phyloP scores from a whole-genome alignment of 768 basidiomycete genomes.

The Omphalotus guepiniiformis region DNA sequence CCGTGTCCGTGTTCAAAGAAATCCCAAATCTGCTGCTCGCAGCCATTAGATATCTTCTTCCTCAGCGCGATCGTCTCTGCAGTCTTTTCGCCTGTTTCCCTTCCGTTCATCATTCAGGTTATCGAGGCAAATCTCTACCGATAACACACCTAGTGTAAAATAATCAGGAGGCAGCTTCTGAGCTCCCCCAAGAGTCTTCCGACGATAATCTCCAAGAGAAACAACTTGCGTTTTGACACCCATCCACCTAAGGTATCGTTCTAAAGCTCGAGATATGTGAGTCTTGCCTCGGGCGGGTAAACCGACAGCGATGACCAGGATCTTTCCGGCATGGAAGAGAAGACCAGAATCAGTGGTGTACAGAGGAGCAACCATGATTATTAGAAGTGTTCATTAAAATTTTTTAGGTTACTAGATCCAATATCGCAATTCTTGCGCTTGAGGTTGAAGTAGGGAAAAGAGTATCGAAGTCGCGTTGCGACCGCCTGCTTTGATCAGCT shows the following conservation, averaged over 20 bases:
- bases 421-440: no score
- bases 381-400: no score
- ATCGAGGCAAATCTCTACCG: not conserved
- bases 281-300: slow-evolving; percentile 95
- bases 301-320: slow-evolving; percentile 88
- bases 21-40: slow-evolving; percentile 85
- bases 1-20: slow-evolving; percentile 77
- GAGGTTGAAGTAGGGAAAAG: no score
- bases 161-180: slow-evolving; percentile 90
- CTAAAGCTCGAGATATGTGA: slow-evolving; percentile 91
- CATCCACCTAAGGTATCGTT: slow-evolving; percentile 97
- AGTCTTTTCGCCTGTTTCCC: slow-evolving; percentile 64
- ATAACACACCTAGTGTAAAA: slow-evolving; percentile 68
- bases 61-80: slow-evolving; percentile 77
- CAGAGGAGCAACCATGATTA: slow-evolving; percentile 83
- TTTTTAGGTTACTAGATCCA: no score
- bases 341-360: slow-evolving; percentile 89
- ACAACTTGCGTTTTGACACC: slow-evolving; percentile 96
- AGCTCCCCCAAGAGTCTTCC: slow-evolving; percentile 85
- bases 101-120: slow-evolving; percentile 2
- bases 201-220: slow-evolving; percentile 90
- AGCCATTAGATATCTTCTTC: slow-evolving; percentile 69
- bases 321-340: slow-evolving; percentile 92
- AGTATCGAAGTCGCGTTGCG: no score
- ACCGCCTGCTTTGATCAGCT: no score